phyloP scores from a whole-genome alignment of 225 moss, liverwort and hornwort genomes.

The Marchantia polymorpha region DNA sequence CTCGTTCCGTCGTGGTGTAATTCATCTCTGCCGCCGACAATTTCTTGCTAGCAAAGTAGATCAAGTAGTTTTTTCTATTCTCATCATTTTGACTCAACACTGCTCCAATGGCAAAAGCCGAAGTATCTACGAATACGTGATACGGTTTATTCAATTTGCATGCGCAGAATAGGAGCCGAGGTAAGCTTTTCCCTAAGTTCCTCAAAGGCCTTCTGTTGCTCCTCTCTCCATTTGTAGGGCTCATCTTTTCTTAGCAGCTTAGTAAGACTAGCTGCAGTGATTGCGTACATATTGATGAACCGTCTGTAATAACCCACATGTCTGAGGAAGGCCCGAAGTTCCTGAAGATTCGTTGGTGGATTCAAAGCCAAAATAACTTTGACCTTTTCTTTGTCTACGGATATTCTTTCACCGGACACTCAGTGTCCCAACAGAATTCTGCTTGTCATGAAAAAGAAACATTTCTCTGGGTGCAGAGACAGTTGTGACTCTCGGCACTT shows the following conservation, averaged over 20 bases:
- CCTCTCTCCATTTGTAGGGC: not conserved
- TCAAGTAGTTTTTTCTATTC: not conserved
- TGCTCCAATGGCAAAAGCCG: not conserved
- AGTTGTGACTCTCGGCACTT: too few relatives aligned
- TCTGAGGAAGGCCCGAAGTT: not conserved
- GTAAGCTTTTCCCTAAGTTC: not conserved
- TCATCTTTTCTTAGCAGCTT: not conserved
- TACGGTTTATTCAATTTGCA: not conserved
- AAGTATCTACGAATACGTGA: constrained; percentile 2
- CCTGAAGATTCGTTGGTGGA: not conserved
- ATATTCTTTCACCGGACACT: not conserved
- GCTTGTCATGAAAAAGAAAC: not conserved
- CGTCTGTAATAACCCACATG: too few relatives aligned
- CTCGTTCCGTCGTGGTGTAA: not conserved
- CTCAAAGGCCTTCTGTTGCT: too few relatives aligned
- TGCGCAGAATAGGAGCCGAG: not conserved
- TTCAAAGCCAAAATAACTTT: not conserved
- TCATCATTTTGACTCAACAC: not conserved
- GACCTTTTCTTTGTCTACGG: not conserved
- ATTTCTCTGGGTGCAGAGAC: not conserved
- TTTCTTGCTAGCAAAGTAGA: not conserved
- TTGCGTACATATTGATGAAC: not conserved
- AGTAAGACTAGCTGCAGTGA: not conserved
- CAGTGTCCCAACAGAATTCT: not conserved
- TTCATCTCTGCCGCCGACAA: not conserved